Percentiles rank a stretch among this genome's conserved stretches.
These are phyloP conservation scores for Paraleonurus japonicus DNA, from an alignment of 257 asterid genomes.

Conservation along the genomic window DNA sequence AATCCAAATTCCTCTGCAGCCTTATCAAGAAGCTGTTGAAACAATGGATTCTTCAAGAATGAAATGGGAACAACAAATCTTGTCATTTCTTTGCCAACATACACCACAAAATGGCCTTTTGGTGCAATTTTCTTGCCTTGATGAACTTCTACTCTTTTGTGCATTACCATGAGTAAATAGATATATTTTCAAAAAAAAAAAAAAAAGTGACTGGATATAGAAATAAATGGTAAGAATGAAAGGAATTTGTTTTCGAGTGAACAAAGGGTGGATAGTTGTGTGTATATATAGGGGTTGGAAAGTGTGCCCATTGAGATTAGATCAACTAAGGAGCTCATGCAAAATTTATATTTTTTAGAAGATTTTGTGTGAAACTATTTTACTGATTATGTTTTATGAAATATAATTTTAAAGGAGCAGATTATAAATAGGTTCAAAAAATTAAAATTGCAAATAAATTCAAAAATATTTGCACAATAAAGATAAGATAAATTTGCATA, in stretches of 20 bases:
- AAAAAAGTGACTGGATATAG: neutral
- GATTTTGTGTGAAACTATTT: neutral
- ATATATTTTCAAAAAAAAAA: too few relatives aligned
- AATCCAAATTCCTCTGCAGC: constrained; percentile 77
- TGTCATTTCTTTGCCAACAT: constrained; percentile 58
- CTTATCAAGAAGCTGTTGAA: constrained; percentile 51
- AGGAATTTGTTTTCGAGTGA: constrained; percentile 4
- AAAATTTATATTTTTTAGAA: neutral
- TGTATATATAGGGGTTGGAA: constrained; percentile 36
- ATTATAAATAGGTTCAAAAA: too few relatives aligned
- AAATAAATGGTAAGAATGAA: constrained; percentile 9
- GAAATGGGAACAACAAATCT: constrained; percentile 60
- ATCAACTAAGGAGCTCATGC: constrained; percentile 11
- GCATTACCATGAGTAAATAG: constrained; percentile 28
- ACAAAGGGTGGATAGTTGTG: constrained; percentile 15
- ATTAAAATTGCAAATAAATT: too few relatives aligned
- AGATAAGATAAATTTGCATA: too few relatives aligned
- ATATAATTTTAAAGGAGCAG: too few relatives aligned
- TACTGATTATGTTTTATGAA: neutral
- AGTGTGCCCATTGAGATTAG: constrained; percentile 32
- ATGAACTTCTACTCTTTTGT: constrained; percentile 30
- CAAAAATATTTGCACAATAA: too few relatives aligned
- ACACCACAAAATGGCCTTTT: constrained; percentile 75
- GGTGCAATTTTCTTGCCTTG: constrained; percentile 43
- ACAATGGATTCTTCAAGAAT: constrained; percentile 50